These are phyloP conservation scores for Conidiobolus incongruus DNA, from an alignment of 371 early-diverging fungal genomes.

Conservation along the genomic window DNA sequence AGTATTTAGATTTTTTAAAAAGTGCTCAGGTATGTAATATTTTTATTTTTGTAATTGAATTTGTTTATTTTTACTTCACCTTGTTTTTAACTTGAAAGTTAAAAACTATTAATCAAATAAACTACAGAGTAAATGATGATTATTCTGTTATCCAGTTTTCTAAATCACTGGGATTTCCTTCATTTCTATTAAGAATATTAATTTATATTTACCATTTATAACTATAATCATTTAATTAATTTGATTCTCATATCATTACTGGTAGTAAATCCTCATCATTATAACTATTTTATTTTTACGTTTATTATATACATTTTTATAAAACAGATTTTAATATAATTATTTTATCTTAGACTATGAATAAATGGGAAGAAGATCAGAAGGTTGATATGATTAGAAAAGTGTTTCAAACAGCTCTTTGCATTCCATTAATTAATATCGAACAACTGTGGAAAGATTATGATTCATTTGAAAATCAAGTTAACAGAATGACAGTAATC, in stretches of 20 bases:
- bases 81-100: neutral
- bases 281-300: too few species aligned
- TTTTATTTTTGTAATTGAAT: neutral
- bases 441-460: too few species aligned
- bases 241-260: too few species aligned
- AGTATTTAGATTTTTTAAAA: slow-evolving; percentile 65
- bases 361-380: slow-evolving; percentile 74
- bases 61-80: neutral
- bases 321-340: neutral
- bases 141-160: too few species aligned
- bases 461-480: slow-evolving; percentile 71
- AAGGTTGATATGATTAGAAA: slow-evolving; percentile 70
- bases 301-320: neutral
- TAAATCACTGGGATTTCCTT: too few species aligned
- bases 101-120: too few species aligned
- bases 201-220: too few species aligned
- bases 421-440: slow-evolving; percentile 60
- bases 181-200: too few species aligned
- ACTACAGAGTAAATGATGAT: too few species aligned
- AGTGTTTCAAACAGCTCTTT: slow-evolving; percentile 63
- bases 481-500: slow-evolving; percentile 55
- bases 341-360: slow-evolving; percentile 19
- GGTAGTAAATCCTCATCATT: too few species aligned
- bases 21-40: slow-evolving; percentile 40
- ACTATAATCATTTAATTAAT: too few species aligned